phyloP scores from a whole-genome alignment of 352 stramenopile species.

The Globisporangium alternatum region DNA sequence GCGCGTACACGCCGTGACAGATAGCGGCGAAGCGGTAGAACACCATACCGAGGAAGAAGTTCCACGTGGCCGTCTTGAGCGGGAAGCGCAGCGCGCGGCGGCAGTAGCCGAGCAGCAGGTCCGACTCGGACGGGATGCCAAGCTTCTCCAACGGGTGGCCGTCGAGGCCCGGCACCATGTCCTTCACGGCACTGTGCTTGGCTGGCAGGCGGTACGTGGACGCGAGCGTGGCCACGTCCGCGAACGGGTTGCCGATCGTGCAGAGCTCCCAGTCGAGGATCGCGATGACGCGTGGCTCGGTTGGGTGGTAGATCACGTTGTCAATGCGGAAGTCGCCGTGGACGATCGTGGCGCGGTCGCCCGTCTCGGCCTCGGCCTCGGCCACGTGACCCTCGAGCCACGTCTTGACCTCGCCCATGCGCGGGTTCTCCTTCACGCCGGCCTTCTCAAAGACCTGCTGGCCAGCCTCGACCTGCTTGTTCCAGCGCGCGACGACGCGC shows the following conservation, averaged over 20 bases:
- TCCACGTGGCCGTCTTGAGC: conserved; percentile 54
- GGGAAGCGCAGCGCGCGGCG: conserved; percentile 48
- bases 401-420: conserved; percentile 42
- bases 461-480: conserved; percentile 57
- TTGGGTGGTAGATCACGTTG: conserved; percentile 86
- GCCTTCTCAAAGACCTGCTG: conserved; percentile 44
- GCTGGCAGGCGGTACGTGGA: conserved; percentile 48
- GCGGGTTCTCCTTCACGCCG: conserved; percentile 51
- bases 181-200: conserved; percentile 35
- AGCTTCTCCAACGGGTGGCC: conserved; percentile 46
- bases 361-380: conserved; percentile 44
- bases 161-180: conserved; percentile 50
- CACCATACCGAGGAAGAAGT: conserved; percentile 72
- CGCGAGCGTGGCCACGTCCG: conserved; percentile 73
- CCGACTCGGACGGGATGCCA: conserved; percentile 60
- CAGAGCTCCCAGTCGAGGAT: conserved; percentile 89
- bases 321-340: conserved; percentile 89
- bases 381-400: conserved; percentile 66
- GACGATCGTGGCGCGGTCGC: conserved; percentile 45
- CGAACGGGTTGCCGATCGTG: conserved; percentile 83
- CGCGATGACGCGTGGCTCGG: conserved; percentile 73
- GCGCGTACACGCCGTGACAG: conserved; percentile 76
- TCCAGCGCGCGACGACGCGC: conserved; percentile 72
- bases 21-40: conserved; percentile 80
- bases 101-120: conserved; percentile 62